Percentiles rank a stretch among this genome's conserved stretches.
Conservation (phyloP, 1,284 basidiomycete species). For the Singerocomus inundabilis region DNA sequence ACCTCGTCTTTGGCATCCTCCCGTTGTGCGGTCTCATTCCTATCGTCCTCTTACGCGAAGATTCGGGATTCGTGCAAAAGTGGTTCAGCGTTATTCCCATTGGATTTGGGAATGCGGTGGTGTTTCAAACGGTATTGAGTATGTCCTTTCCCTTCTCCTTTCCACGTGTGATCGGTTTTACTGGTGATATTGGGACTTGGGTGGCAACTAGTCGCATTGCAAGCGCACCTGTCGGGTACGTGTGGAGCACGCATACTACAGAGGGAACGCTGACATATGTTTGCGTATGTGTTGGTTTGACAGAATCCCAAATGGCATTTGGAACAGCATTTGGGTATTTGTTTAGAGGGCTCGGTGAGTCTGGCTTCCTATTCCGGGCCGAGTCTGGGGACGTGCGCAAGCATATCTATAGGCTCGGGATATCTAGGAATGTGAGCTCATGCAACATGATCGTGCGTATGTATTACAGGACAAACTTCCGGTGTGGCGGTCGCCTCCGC, state of each 20-base stretch:
- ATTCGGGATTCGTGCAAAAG: conserved; percentile 8
- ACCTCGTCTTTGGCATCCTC: conserved; percentile 15
- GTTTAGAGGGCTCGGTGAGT: conserved; percentile 23
- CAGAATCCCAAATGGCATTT: conserved; percentile 4
- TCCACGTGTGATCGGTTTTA: not conserved
- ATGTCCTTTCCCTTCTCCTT: not conserved
- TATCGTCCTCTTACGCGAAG: conserved; percentile 9
- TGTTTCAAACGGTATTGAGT: conserved; percentile 16
- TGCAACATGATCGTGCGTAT: not conserved
- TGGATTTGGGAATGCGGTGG: conserved; percentile 13
- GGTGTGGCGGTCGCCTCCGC: conserved; percentile 19
- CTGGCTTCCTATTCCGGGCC: not conserved
- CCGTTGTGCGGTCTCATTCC: conserved; percentile 11
- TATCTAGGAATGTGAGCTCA: too few relatives aligned
- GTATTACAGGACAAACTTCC: conserved; percentile 11
- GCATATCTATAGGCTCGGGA: too few relatives aligned
- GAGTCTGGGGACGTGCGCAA: too few relatives aligned
- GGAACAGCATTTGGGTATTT: conserved; percentile 11
- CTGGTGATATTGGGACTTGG: not conserved
- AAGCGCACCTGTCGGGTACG: conserved; percentile 16
- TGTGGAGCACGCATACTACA: not conserved
- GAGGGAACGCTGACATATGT: not conserved
- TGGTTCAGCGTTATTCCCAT: conserved; percentile 19
- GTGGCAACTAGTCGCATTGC: conserved; percentile 18
- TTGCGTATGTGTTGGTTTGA: not conserved